Evolutionary conservation across 2,329 filamentous ascomycete genomes (phyloP).

Genomic region (Orbilia oligospora): DNA sequence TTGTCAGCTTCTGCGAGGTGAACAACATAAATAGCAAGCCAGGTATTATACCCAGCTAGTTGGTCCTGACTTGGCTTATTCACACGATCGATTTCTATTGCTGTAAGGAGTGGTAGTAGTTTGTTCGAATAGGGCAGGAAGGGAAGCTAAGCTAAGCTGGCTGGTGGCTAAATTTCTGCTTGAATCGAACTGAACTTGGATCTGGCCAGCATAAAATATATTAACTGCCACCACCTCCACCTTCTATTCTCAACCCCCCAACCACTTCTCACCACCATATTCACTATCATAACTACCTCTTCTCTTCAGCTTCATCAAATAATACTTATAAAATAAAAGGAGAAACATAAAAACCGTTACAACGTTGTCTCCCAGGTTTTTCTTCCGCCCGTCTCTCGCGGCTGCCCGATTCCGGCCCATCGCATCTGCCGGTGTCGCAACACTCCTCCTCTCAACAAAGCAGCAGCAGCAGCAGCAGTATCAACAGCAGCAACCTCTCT

Average conservation of each 20-base stretch:
- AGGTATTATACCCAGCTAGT: not conserved
- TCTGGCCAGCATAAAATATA: conserved; percentile 12
- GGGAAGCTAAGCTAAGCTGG: not conserved
- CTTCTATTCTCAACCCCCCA: conserved; percentile 18
- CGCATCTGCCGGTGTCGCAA: conserved; percentile 60
- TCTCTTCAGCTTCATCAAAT: not conserved
- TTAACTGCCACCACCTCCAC: conserved; percentile 30
- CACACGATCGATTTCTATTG: not conserved
- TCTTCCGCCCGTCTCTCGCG: conserved; percentile 57
- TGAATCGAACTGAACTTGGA: conserved; percentile 5
- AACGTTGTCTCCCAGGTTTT: conserved; percentile 63
- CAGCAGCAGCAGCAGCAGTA: conserved; percentile 50
- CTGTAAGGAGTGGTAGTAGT: not conserved
- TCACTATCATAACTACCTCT: not conserved
- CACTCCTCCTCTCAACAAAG: conserved; percentile 47
- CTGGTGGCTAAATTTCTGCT: conserved; percentile 30
- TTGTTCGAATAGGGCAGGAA: not conserved
- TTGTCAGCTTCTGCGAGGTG: conserved; percentile 16
- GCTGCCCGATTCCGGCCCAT: conserved; percentile 61
- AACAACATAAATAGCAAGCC: conserved; percentile 8
- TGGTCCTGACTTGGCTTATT: not conserved
- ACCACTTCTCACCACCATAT: not conserved
- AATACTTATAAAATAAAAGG: not conserved
- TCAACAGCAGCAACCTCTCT: conserved; percentile 19
- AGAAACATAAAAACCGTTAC: conserved; percentile 15